Evolutionary conservation across 768 basidiomycete genomes (phyloP).

Genomic region (Lentinula edodes): DNA sequence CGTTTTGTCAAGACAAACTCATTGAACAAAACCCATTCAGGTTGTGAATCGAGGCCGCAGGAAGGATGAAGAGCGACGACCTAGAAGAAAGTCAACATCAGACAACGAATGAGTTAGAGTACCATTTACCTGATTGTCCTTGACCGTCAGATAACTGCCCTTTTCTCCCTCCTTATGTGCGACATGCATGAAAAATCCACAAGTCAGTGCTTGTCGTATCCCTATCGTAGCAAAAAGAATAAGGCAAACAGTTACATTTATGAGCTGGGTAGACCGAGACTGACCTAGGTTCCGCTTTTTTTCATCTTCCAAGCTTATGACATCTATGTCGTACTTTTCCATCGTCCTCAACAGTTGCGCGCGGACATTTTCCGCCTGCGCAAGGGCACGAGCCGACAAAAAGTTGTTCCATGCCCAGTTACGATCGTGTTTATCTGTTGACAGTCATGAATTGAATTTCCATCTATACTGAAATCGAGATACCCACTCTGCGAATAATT

Average conservation of each 20-base stretch:
- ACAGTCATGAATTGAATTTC: background rate
- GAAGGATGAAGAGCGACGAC: constrained; percentile 79
- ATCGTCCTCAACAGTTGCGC: constrained; percentile 84
- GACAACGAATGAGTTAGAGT: background rate
- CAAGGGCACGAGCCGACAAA: constrained; percentile 74
- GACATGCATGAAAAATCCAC: constrained; percentile 98
- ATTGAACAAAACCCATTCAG: constrained; percentile 91
- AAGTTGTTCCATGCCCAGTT: constrained; percentile 93
- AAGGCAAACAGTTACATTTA: constrained; percentile 31
- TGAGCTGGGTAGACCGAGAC: background rate
- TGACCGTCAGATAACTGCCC: constrained; percentile 71
- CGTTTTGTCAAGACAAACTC: constrained; percentile 92
- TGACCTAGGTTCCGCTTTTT: constrained; percentile 31
- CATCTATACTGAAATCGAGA: background rate
- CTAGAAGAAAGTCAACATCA: constrained; percentile 20
- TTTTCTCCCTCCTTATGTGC: constrained; percentile 95
- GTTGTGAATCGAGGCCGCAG: constrained; percentile 80
- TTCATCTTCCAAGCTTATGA: constrained; percentile 64
- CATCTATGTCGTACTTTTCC: constrained; percentile 82
- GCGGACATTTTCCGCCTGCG: constrained; percentile 92
- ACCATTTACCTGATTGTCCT: constrained; percentile 79
- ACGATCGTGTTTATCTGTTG: constrained; percentile 66
- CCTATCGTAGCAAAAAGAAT: constrained; percentile 27
- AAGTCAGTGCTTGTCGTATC: constrained; percentile 79
- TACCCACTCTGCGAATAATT: constrained; percentile 76